These are phyloP conservation scores for Tricholoma flavovirens DNA, from an alignment of 768 basidiomycete genomes.

Conservation along the genomic window DNA sequence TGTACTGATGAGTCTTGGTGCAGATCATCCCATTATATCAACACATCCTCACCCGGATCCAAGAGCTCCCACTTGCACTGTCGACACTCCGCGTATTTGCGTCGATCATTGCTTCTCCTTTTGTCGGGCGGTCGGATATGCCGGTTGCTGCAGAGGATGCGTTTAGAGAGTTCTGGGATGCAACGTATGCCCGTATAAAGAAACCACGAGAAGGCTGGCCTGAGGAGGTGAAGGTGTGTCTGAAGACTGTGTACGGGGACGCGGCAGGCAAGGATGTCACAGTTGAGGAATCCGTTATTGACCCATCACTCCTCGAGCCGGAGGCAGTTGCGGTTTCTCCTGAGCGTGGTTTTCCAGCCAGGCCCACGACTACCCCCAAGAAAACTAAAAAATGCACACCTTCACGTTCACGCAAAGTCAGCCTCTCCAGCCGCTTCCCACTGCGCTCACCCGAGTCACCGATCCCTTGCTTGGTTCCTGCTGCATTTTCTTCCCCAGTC, in stretches of 20 bases:
- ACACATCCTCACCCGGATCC: conserved; percentile 47
- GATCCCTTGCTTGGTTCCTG: background rate
- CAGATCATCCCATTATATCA: conserved; percentile 65
- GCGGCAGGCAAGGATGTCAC: conserved; percentile 1
- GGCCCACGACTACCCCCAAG: conserved; percentile 15
- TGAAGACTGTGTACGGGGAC: conserved; percentile 14
- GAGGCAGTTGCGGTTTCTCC: background rate
- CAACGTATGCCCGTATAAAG: conserved; percentile 34
- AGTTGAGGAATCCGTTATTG: conserved; percentile 1
- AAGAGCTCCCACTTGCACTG: conserved; percentile 35
- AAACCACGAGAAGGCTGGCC: conserved; percentile 53
- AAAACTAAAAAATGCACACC: conserved; percentile 22
- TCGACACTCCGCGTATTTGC: conserved; percentile 42
- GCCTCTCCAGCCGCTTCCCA: conserved; percentile 21
- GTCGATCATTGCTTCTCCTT: conserved; percentile 51
- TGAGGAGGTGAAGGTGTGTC: conserved; percentile 30
- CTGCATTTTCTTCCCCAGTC: background rate
- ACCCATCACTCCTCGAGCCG: conserved; percentile 1
- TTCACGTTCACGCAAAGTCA: conserved; percentile 30
- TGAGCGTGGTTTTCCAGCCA: conserved; percentile 4
- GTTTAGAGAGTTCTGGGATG: conserved; percentile 60
- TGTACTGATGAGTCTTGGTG: conserved; percentile 1
- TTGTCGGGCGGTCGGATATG: conserved; percentile 45
- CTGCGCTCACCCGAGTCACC: conserved; percentile 15
- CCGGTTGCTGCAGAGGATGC: conserved; percentile 38